Evolutionary conservation across 805 yeast species (phyloP).

Genomic region (Starmerella riodocensis): DNA sequence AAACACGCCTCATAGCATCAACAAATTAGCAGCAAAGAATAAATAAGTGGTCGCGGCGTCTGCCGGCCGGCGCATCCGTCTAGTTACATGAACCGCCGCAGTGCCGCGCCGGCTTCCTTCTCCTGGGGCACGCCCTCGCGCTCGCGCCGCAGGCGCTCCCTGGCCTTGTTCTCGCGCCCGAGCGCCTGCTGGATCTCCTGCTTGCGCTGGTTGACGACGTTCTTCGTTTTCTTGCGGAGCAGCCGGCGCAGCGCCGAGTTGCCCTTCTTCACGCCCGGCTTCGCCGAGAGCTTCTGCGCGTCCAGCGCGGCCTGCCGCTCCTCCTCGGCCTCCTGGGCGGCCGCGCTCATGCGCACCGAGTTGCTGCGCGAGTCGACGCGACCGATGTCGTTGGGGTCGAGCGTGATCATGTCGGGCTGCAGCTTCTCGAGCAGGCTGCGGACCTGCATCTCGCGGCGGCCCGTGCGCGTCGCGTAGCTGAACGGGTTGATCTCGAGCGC

Average conservation of each 20-base stretch:
- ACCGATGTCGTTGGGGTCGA: conserved; percentile 84
- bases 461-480: conserved; percentile 80
- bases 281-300: conserved; percentile 42
- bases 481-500: conserved; percentile 86
- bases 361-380: conserved; percentile 61
- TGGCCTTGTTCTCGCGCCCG: conserved; percentile 47
- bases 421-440: conserved; percentile 72
- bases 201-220: conserved; percentile 76
- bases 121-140: conserved; percentile 18
- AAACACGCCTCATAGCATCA: too few relatives aligned
- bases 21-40: too few relatives aligned
- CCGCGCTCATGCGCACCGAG: conserved; percentile 47
- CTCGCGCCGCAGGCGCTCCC: conserved; percentile 14
- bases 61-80: too few relatives aligned
- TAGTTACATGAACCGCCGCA: conserved; percentile 19
- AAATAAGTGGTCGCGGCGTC: too few relatives aligned
- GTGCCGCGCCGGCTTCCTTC: conserved; percentile 21
- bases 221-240: conserved; percentile 69
- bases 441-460: conserved; percentile 88
- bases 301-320: conserved; percentile 35
- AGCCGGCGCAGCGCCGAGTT: conserved; percentile 73
- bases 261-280: conserved; percentile 61
- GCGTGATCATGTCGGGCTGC: conserved; percentile 79
- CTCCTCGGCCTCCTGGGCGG: conserved; percentile 29
- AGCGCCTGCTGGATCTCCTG: conserved; percentile 62